Evolutionary conservation across 176 grass and related monocot genomes (phyloP).

Genomic region (Panicum miliaceum): DNA sequence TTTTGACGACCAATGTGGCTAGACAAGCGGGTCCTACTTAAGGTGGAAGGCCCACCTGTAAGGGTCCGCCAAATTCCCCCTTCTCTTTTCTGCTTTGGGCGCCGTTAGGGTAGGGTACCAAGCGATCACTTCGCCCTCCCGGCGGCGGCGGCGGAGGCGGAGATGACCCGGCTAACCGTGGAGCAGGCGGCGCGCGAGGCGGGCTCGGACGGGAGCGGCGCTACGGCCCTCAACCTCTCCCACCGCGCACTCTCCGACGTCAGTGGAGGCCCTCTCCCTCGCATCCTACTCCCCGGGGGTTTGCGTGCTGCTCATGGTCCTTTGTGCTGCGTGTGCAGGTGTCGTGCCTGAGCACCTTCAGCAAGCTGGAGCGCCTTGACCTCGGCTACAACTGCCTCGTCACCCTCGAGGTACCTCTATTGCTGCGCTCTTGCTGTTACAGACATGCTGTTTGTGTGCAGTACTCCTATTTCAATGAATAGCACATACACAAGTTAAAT

Average conservation of each 20-base stretch:
- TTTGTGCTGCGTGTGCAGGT: conserved; percentile 52
- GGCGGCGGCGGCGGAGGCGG: neutral
- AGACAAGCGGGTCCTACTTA: neutral
- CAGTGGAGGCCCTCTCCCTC: neutral
- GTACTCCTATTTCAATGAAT: neutral
- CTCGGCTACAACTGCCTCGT: conserved; percentile 85
- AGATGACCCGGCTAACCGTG: conserved; percentile 70
- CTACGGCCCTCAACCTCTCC: conserved; percentile 66
- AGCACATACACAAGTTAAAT: neutral
- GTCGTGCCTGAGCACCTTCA: conserved; percentile 74
- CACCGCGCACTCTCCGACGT: conserved; percentile 77
- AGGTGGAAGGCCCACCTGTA: neutral
- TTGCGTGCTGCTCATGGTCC: conserved; percentile 9
- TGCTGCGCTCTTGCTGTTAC: neutral
- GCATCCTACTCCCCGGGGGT: neutral
- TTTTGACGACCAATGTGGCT: too few species aligned
- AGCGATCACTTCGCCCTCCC: neutral
- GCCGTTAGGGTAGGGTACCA: conserved; percentile 9
- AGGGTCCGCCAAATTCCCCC: neutral
- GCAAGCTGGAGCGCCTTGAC: conserved; percentile 83
- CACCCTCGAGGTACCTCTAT: conserved; percentile 69
- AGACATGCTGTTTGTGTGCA: neutral
- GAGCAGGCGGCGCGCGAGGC: conserved; percentile 73
- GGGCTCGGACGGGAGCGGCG: conserved; percentile 23
- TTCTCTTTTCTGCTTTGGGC: neutral